Percentiles rank a stretch among this genome's conserved stretches.
Conservation (phyloP, 495 filamentous ascomycete genomes). For the Oidiodendron maius region DNA sequence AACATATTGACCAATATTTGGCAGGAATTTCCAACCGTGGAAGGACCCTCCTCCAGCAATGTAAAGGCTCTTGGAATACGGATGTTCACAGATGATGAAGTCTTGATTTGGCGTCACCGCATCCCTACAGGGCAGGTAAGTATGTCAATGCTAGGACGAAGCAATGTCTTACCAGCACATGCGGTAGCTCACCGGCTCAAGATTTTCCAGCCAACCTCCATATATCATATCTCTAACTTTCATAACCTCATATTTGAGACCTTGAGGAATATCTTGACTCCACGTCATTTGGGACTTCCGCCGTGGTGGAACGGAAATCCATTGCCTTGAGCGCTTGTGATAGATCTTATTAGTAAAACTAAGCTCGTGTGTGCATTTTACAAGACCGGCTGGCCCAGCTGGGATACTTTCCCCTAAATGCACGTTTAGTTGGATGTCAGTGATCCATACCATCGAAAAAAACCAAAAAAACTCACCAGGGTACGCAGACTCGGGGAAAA, state of each 20-base stretch:
- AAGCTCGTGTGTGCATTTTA: conserved; percentile 17
- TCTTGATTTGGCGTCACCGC: conserved; percentile 41
- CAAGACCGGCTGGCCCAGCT: conserved; percentile 1
- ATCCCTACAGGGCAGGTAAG: conserved; percentile 12
- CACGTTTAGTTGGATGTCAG: background rate
- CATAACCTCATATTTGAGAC: conserved; percentile 9
- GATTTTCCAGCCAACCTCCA: conserved; percentile 9
- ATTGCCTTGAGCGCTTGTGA: conserved; percentile 7
- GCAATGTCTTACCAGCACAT: conserved; percentile 19
- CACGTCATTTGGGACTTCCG: conserved; percentile 4
- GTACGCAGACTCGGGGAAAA: too few species aligned
- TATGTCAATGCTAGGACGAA: too few species aligned
- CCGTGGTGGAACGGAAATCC: conserved; percentile 14
- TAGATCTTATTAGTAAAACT: conserved; percentile 13
- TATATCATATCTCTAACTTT: conserved; percentile 11
- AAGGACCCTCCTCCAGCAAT: conserved; percentile 43
- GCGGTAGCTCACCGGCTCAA: conserved; percentile 11
- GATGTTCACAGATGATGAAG: conserved; percentile 52
- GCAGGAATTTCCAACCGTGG: conserved; percentile 56
- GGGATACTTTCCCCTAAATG: conserved; percentile 14
- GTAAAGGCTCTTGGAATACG: conserved; percentile 37
- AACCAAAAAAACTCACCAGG: too few species aligned
- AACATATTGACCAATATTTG: conserved; percentile 53
- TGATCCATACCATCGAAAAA: too few species aligned
- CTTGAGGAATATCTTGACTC: conserved; percentile 6